Evolutionary conservation across 2,329 filamentous ascomycete species (phyloP), one percentile per base, ranked within the genome.

Genomic region (Trichoderma sp.): DNA sequence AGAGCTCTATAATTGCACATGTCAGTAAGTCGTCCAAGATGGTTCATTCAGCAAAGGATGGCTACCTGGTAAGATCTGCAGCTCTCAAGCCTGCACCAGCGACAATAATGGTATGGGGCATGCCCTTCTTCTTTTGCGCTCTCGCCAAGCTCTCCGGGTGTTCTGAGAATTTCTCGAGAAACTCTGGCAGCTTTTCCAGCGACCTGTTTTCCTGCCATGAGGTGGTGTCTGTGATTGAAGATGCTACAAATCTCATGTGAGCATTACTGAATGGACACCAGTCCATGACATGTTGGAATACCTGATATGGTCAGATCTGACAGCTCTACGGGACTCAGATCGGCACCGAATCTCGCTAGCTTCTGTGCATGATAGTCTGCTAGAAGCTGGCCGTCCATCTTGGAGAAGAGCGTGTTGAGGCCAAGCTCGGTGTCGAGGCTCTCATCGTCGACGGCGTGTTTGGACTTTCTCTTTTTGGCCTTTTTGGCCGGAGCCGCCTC

Each of bases 51-150:
- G 39, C 5, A n/a, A 32, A 6, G 3, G 76, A 80, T 53, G 3
- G 11, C 57, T 83, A 92, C 90, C 92, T 88, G 32, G 92, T 91
- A 61, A 98, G 83, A 78, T 98, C 93, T 17, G 95, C 94, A 5
- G 96, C 94, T 77, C 96, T 87, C 70, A 98, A 85, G 0, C 94
- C 96, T 6, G 95, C 94, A 9, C 90, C 89, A 13, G 95, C 90
- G n/a, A 99, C 88, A 43, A 99, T 89, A 69, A 99, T 86, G 1
- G 95, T 98, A 80, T 98, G 96, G 36, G 93, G 93, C 1, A 90
- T 85, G 6, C 92, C 92, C 53, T 90, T 91, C 76, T 90, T 85
- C 82, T 91, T 88, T 0, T 92, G 88, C 0, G 92, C 87, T 68
- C 88, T 86, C 1, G 86, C 86, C 23, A 97, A 84, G 70, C 84